A percentile compares a stretch with the other conserved stretches of the same genome.
phyloP scores from a whole-genome alignment of 306 rosid species.

The Rubus idaeus region DNA sequence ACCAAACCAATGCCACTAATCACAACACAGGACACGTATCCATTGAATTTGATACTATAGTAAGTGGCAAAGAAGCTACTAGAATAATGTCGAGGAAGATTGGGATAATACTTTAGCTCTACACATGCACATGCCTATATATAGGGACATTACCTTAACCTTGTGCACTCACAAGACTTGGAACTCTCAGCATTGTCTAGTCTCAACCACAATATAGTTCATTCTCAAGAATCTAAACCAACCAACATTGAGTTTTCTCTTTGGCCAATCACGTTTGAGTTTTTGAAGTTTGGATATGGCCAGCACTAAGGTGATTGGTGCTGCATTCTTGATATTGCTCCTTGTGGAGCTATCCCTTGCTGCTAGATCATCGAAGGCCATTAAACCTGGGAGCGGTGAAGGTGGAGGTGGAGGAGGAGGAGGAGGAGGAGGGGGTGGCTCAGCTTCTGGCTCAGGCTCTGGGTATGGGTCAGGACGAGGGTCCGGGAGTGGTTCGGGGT shows the following conservation, averaged over 20 bases:
- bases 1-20: constrained; percentile 27
- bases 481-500: constrained; percentile 49
- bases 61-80: constrained; percentile 39
- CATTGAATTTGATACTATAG: not conserved
- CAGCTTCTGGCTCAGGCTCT: constrained; percentile 22
- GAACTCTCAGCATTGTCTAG: not conserved
- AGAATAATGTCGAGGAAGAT: constrained; percentile 18
- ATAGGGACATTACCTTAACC: constrained; percentile 35
- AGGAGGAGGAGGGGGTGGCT: constrained; percentile 27
- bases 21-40: constrained; percentile 35
- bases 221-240: not conserved
- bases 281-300: constrained; percentile 42
- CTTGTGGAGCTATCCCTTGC: constrained; percentile 60
- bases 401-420: constrained; percentile 24
- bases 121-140: constrained; percentile 36
- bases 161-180: constrained; percentile 21
- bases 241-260: constrained; percentile 20
- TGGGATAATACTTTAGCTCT: not conserved
- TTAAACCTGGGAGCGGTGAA: constrained; percentile 19
- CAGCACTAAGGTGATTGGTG: constrained; percentile 47
- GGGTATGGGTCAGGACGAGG: constrained; percentile 56
- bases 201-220: constrained; percentile 1
- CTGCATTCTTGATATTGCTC: constrained; percentile 52
- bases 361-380: constrained; percentile 34
- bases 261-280: not conserved